Percentiles rank a stretch among this genome's conserved stretches.
phyloP scores from a whole-genome alignment of 371 early-diverging fungal species.

The Mucor ambiguus region DNA sequence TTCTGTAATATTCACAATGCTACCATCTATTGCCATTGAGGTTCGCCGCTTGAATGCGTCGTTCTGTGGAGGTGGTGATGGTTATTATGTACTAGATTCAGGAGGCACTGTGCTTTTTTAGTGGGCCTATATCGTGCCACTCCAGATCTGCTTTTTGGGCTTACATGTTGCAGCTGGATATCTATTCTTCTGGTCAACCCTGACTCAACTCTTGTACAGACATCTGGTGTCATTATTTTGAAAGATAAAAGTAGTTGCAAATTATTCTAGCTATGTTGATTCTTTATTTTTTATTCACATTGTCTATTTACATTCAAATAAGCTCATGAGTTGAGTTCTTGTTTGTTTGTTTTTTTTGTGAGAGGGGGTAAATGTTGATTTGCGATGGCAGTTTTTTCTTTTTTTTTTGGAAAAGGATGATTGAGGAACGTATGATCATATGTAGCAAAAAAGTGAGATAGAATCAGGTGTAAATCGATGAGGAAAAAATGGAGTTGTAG shows the following conservation, averaged over 20 bases:
- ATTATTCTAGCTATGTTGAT: neutral
- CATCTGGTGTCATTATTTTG: no score
- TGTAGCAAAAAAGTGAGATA: neutral
- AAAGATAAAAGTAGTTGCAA: neutral
- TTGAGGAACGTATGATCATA: neutral
- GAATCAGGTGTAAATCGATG: neutral
- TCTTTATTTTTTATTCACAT: conserved; percentile 2
- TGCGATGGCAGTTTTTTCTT: neutral
- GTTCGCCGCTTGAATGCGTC: neutral
- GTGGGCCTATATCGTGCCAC: no score
- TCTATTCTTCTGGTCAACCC: no score
- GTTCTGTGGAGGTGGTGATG: no score
- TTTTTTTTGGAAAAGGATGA: conserved; percentile 3
- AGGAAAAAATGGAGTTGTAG: neutral
- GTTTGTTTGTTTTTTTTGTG: neutral
- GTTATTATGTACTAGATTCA: no score
- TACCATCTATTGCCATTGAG: neutral
- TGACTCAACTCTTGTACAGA: no score
- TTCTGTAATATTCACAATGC: no score
- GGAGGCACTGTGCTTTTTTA: no score
- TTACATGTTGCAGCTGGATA: neutral
- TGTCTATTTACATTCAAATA: conserved; percentile 3
- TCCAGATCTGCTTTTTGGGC: neutral
- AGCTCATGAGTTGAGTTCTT: neutral
- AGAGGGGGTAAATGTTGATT: neutral